A percentile compares a stretch with the other conserved stretches of the same genome.
Evolutionary conservation across 2,329 filamentous ascomycete genomes (phyloP).

Genomic region (Venturia nashicola): DNA sequence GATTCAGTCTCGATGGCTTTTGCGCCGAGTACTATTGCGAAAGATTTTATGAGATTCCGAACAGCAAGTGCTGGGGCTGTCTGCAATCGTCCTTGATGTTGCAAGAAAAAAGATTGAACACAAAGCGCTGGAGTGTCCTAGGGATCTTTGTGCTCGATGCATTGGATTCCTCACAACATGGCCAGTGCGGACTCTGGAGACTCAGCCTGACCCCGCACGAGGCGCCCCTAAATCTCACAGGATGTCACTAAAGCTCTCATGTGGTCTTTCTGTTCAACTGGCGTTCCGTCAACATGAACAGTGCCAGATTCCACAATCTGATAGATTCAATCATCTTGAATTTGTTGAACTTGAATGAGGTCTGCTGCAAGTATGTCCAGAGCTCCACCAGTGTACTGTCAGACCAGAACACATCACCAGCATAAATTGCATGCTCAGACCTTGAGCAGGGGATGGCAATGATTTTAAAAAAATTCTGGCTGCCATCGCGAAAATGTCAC

Average conservation of each 20-base stretch:
- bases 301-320: neutral
- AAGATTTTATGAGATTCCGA: neutral
- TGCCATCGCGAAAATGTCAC: neutral
- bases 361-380: neutral
- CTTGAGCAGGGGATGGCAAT: neutral
- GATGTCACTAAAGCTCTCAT: neutral
- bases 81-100: constrained; percentile 1
- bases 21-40: neutral
- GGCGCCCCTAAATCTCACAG: neutral
- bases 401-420: neutral
- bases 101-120: neutral
- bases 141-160: neutral
- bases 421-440: neutral
- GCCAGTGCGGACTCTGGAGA: neutral
- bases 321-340: neutral
- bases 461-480: neutral
- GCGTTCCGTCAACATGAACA: neutral
- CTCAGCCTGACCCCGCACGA: neutral
- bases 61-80: neutral
- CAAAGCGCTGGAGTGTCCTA: neutral
- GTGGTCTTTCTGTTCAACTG: neutral
- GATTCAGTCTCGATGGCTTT: neutral
- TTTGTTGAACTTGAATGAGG: neutral
- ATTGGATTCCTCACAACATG: neutral
- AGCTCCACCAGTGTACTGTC: neutral